phyloP scores from a whole-genome alignment of 306 rosid species.

The Sicyos edulis region DNA sequence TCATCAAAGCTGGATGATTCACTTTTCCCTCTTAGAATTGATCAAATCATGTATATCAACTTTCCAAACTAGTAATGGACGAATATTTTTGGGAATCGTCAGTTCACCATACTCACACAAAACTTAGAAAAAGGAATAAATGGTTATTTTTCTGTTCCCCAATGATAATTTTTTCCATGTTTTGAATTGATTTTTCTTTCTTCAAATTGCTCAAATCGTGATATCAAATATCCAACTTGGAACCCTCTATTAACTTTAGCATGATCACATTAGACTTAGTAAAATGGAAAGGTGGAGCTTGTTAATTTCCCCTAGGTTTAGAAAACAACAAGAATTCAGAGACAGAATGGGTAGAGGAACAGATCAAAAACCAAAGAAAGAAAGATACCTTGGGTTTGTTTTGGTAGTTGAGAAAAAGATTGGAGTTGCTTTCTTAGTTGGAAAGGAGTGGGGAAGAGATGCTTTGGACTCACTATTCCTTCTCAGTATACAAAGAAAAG shows the following conservation, averaged over 20 bases:
- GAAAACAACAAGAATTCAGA: neutral
- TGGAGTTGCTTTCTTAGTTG: neutral
- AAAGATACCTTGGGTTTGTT: neutral
- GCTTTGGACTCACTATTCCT: neutral
- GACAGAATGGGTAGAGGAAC: too few relatives aligned
- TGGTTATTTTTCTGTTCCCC: neutral
- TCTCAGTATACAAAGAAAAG: neutral
- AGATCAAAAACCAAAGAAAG: neutral
- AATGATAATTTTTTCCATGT: neutral
- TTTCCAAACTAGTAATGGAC: neutral
- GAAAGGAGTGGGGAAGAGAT: neutral
- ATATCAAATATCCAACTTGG: neutral
- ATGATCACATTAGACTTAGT: neutral
- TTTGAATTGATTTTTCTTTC: neutral
- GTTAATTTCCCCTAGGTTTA: neutral
- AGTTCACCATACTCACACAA: neutral
- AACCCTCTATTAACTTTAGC: neutral
- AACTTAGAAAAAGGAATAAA: neutral
- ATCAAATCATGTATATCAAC: neutral
- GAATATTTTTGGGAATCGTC: neutral
- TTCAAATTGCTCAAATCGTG: neutral
- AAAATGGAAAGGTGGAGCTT: neutral
- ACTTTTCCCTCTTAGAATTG: neutral
- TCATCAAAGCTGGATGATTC: neutral
- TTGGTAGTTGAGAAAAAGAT: neutral